These are phyloP conservation scores for Thymus mandschuricus DNA, from an alignment of 257 asterid species.

Conservation along the genomic window DNA sequence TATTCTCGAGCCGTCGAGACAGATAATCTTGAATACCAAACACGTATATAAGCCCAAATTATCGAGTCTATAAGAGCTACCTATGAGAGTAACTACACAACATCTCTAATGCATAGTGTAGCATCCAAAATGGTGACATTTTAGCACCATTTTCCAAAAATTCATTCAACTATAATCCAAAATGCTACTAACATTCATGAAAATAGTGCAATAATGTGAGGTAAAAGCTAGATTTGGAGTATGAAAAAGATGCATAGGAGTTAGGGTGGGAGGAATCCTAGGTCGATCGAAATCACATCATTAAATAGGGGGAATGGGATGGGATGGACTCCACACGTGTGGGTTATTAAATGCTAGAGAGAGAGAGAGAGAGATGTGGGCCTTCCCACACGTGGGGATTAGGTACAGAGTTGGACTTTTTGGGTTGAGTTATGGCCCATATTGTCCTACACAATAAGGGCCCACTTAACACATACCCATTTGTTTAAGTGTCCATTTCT, in stretches of 20 bases:
- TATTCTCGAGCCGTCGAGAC: too few relatives aligned
- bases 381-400: conserved; percentile 59
- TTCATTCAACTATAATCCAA: too few relatives aligned
- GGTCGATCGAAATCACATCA: conserved; percentile 30
- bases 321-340: conserved; percentile 46
- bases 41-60: too few relatives aligned
- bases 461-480: conserved; percentile 24
- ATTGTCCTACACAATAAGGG: background rate
- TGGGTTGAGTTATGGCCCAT: conserved; percentile 38
- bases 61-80: too few relatives aligned
- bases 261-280: conserved; percentile 33
- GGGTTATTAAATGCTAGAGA: conserved; percentile 33
- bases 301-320: conserved; percentile 7
- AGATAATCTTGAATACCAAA: too few relatives aligned
- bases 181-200: too few relatives aligned
- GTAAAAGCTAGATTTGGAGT: background rate
- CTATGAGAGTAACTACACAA: too few relatives aligned
- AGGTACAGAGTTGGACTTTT: conserved; percentile 41
- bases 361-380: conserved; percentile 40
- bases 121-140: too few relatives aligned
- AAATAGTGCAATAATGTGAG: background rate
- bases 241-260: conserved; percentile 27
- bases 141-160: too few relatives aligned
- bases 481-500: conserved; percentile 6
- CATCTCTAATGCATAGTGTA: too few relatives aligned